phyloP scores from a whole-genome alignment of 352 stramenopile species.

The Phytopythium montanum region DNA sequence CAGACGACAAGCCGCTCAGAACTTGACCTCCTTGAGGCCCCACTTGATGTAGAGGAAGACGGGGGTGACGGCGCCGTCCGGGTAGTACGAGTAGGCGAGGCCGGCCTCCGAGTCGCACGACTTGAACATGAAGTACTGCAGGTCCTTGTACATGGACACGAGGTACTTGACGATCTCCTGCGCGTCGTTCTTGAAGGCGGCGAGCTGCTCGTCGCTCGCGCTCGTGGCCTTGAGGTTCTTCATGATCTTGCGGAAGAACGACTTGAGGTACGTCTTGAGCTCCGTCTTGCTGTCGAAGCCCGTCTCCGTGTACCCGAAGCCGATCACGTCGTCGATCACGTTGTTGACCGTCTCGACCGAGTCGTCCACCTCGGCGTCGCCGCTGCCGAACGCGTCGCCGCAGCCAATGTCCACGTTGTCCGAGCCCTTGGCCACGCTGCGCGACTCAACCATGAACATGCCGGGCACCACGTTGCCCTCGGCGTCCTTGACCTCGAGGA shows the following conservation, averaged over 20 bases:
- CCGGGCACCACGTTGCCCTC: slow-evolving; percentile 49
- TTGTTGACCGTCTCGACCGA: slow-evolving; percentile 66
- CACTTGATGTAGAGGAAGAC: slow-evolving; percentile 69
- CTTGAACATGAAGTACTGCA: slow-evolving; percentile 74
- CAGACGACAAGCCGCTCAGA: slow-evolving; percentile 26
- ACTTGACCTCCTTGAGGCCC: slow-evolving; percentile 71
- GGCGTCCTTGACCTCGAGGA: slow-evolving; percentile 39
- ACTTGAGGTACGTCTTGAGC: slow-evolving; percentile 72
- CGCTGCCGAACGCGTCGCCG: slow-evolving; percentile 54
- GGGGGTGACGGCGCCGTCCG: slow-evolving; percentile 43
- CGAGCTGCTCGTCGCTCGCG: slow-evolving; percentile 39
- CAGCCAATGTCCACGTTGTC: slow-evolving; percentile 59
- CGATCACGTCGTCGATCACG: slow-evolving; percentile 49
- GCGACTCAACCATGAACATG: slow-evolving; percentile 56
- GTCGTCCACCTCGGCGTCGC: slow-evolving; percentile 38
- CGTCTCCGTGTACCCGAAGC: slow-evolving; percentile 61
- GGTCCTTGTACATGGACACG: slow-evolving; percentile 56
- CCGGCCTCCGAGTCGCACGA: slow-evolving; percentile 58
- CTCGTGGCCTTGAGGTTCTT: slow-evolving; percentile 52
- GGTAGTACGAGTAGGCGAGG: slow-evolving; percentile 64
- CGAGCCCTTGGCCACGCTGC: slow-evolving; percentile 47
- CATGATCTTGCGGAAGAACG: slow-evolving; percentile 65
- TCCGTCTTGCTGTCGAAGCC: slow-evolving; percentile 61
- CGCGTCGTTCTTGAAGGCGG: slow-evolving; percentile 54
- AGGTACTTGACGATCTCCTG: slow-evolving; percentile 71